Base-by-base conservation (phyloP, 176 grass and related monocot genomes). In the Secale cereale region DNA sequence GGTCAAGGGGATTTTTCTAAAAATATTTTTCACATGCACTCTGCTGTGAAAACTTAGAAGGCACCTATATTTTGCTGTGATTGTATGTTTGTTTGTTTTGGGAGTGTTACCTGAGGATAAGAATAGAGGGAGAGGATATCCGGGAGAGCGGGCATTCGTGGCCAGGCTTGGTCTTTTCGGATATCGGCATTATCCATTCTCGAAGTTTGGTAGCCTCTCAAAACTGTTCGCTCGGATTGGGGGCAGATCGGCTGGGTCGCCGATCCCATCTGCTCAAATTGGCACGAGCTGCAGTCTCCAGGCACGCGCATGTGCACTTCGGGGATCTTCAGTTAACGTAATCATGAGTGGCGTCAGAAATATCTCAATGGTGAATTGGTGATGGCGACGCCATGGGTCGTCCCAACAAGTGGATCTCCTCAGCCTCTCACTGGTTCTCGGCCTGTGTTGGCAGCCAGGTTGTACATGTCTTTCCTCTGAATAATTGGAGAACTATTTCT, bases 141-240 rank as follows among this genome's bases (percentile, higher is more conserved):
- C 25, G 65, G 81, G 83, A 85, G 72, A 83, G 68, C 66, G 19
- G 76, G 65, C 77, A 74, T 90, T 94, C 78, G 92, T 94, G 92
- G 92, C 59, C 82, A 89, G 65, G 83, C 83, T 87, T 92, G 61
- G 87, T 77, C 90, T 81, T 80, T 85, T 82, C 28, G 81, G 92
- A 94, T 92, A 87, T 88, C 87, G 85, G 80, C 83, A 94, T 85
- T 94, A 94, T 94, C 92, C 82, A 59, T 71, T 61, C 33, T 86
- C 13, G 76, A 78, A 82, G 80, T 90, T 84, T 82, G 36, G 68
- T 54, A 31, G 82, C 92, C 92, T 88, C 83, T 81, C 85, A 92
- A 88, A 81, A 71, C 59, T 61, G 25, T 52, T 20, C 66, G 33
- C 61, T 78, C 32, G 25, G 12, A 79, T 76, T 1, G 15, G 17